Evolutionary conservation across 176 grass and related monocot species (phyloP).

Genomic region (Pontederia paniculata): DNA sequence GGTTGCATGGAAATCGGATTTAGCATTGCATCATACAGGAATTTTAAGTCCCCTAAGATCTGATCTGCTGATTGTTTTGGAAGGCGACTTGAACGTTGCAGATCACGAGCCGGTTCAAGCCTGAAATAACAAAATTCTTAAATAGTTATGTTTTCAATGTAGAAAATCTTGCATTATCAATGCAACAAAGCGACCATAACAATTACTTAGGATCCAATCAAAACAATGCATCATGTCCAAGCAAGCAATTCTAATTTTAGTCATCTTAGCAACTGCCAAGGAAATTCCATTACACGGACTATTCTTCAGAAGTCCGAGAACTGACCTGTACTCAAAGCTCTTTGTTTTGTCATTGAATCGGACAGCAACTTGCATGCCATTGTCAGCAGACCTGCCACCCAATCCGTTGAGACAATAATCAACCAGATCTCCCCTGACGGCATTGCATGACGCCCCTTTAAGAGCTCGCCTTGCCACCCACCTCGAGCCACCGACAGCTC

Average conservation of each 20-base stretch:
- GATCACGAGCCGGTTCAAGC: slow-evolving; percentile 34
- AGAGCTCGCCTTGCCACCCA: slow-evolving; percentile 87
- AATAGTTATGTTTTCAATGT: too few species aligned
- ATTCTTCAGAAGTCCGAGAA: too few species aligned
- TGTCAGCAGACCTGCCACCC: slow-evolving; percentile 41
- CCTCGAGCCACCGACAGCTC: slow-evolving; percentile 29
- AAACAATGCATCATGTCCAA: too few species aligned
- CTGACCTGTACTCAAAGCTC: slow-evolving; percentile 79
- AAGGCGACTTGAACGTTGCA: neutral
- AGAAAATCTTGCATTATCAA: too few species aligned
- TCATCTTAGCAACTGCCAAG: too few species aligned
- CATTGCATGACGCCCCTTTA: slow-evolving; percentile 53
- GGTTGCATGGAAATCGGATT: slow-evolving; percentile 61
- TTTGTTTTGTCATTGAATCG: slow-evolving; percentile 63
- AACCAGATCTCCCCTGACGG: slow-evolving; percentile 43
- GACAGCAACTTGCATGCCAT: slow-evolving; percentile 47
- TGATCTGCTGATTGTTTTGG: slow-evolving; percentile 44
- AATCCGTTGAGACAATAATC: slow-evolving; percentile 59
- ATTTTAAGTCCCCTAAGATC: slow-evolving; percentile 54
- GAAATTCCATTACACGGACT: too few species aligned
- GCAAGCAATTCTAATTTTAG: too few species aligned
- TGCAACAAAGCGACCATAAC: too few species aligned
- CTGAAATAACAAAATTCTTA: slow-evolving; percentile 24
- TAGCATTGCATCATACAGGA: slow-evolving; percentile 61
- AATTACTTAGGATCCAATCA: too few species aligned